Conservation (phyloP, 768 basidiomycete genomes). For the Tylopilus sp. region DNA sequence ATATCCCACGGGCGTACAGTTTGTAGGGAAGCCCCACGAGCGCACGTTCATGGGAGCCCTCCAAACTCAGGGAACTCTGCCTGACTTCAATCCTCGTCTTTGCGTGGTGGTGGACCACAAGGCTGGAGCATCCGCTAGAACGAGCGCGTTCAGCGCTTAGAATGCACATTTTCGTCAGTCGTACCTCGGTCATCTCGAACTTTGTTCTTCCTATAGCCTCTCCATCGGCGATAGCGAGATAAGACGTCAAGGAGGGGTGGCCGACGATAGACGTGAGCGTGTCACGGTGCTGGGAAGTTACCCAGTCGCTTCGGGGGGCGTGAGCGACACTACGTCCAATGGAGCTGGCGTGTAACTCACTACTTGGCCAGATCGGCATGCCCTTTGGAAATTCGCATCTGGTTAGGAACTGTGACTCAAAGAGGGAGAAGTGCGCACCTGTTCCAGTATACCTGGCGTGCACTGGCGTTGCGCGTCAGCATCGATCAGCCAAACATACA, state of each 20-base stretch:
- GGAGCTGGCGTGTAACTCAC: slow-evolving; percentile 46
- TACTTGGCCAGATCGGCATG: slow-evolving; percentile 97
- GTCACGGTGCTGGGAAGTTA: slow-evolving; percentile 96
- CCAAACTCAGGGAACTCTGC: background rate
- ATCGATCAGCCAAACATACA: background rate
- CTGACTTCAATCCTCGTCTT: slow-evolving; percentile 66
- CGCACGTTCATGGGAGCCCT: too few species aligned
- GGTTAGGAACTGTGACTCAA: slow-evolving; percentile 7
- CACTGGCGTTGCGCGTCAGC: slow-evolving; percentile 45
- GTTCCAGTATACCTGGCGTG: slow-evolving; percentile 97
- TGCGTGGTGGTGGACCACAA: slow-evolving; percentile 86
- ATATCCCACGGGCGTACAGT: background rate
- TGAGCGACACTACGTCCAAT: slow-evolving; percentile 1
- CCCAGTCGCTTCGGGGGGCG: slow-evolving; percentile 73
- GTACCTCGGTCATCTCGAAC: slow-evolving; percentile 95
- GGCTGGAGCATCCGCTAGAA: slow-evolving; percentile 88
- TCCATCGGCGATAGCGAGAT: slow-evolving; percentile 89
- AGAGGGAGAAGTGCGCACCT: slow-evolving; percentile 45
- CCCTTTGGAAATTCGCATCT: slow-evolving; percentile 42
- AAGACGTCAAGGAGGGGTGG: slow-evolving; percentile 82
- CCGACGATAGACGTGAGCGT: slow-evolving; percentile 92
- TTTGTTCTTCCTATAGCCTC: slow-evolving; percentile 85
- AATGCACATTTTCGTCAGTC: background rate
- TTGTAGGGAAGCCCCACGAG: background rate
- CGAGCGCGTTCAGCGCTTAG: slow-evolving; percentile 23